These are phyloP conservation scores for Anastatica hierochuntica DNA, from an alignment of 345 rosid species.

Conservation along the genomic window DNA sequence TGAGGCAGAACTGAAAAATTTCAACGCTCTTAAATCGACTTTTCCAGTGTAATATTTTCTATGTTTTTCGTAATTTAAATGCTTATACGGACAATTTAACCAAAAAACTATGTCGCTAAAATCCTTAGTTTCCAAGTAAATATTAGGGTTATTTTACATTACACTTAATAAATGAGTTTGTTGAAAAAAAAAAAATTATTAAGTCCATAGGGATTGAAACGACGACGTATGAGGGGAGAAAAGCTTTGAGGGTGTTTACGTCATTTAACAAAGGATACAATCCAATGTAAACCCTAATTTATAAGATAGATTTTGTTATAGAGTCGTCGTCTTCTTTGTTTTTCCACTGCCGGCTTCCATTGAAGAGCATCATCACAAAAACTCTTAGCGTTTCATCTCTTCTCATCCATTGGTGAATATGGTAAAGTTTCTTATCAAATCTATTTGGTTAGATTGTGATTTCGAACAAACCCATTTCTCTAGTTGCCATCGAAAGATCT, in stretches of 20 bases:
- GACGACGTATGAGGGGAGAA: neutral
- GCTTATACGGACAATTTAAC: no score
- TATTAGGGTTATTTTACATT: no score
- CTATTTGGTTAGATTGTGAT: neutral
- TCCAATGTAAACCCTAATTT: constrained; percentile 22
- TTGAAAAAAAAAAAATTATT: no score
- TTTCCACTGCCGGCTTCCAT: neutral
- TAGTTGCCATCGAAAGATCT: no score
- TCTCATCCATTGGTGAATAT: constrained; percentile 11
- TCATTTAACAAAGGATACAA: neutral
- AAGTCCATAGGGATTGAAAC: neutral
- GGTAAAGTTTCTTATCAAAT: constrained; percentile 9
- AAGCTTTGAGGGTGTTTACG: constrained; percentile 7
- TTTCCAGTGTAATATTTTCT: no score
- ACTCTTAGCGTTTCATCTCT: neutral
- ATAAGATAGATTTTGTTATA: neutral
- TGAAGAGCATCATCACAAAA: neutral
- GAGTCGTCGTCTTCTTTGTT: neutral
- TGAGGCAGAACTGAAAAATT: no score
- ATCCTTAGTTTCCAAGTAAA: no score
- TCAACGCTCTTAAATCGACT: no score
- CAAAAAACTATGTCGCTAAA: no score
- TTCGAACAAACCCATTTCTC: neutral
- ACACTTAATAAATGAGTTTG: no score
- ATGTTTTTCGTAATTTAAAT: no score